Conservation (phyloP, 2,329 filamentous ascomycete species). For the Pseudogymnoascus sp. region DNA sequence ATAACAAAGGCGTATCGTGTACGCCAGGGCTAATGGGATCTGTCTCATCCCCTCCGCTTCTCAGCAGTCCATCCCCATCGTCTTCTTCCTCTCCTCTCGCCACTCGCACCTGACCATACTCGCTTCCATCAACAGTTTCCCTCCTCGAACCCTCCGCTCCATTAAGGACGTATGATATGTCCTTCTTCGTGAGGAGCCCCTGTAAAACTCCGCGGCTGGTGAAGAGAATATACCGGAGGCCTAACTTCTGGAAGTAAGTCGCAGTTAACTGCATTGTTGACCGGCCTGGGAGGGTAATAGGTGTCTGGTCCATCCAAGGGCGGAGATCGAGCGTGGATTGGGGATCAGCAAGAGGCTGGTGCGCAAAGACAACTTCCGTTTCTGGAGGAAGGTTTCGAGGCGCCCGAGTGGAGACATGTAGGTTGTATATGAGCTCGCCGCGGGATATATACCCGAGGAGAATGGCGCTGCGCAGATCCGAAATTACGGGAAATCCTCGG, state of each 20-base stretch:
- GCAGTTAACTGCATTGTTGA: constrained; percentile 77
- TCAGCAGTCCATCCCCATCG: constrained; percentile 39
- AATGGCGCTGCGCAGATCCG: constrained; percentile 66
- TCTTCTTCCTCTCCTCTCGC: constrained; percentile 34
- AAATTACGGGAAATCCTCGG: constrained; percentile 87
- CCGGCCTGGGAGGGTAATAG: constrained; percentile 75
- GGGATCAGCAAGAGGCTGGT: constrained; percentile 75
- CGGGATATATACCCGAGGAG: constrained; percentile 91
- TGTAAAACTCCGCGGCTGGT: constrained; percentile 72
- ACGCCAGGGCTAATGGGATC: constrained; percentile 3
- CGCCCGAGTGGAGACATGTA: constrained; percentile 53
- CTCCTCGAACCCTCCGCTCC: constrained; percentile 59
- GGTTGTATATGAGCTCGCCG: constrained; percentile 77
- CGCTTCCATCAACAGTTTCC: constrained; percentile 26
- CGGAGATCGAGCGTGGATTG: constrained; percentile 74
- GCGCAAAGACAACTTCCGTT: constrained; percentile 76
- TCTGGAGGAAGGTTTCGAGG: constrained; percentile 56
- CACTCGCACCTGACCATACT: constrained; percentile 31
- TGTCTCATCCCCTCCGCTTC: constrained; percentile 30
- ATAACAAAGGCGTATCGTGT: constrained; percentile 7
- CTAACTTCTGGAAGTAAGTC: constrained; percentile 90
- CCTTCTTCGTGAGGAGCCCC: constrained; percentile 92
- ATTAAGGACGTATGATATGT: constrained; percentile 89
- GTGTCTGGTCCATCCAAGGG: constrained; percentile 99
- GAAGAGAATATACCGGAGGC: constrained; percentile 83